Base-by-base conservation (phyloP, 2,329 filamentous ascomycete species). In the Fusarium guadeloupense region DNA sequence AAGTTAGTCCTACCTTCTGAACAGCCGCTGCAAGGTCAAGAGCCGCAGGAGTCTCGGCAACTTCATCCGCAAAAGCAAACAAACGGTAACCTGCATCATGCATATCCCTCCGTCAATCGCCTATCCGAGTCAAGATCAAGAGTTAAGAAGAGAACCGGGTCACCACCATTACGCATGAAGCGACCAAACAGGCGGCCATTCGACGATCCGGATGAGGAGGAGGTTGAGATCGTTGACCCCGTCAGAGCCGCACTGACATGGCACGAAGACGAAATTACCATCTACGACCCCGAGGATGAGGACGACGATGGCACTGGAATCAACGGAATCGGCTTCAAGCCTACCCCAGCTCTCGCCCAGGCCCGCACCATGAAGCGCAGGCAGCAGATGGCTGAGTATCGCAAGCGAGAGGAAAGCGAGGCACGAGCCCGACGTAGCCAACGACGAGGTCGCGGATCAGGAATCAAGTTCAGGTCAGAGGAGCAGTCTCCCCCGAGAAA, bases 231-330 rank as follows among this genome's bases (percentile, higher is more conserved):
- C 23, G 74, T 79, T 46, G 84, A 86, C 49, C 83, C 84, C 0
- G 69, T 86, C 9, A 80, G 85, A 30, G 85, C 85, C 7, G 81
- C 85, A 4, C 76, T 89, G 46, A 89, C 87, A 2, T 89, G 87
- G 87, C 85, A 86, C 66, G 85, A 88, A 62, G 83, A 89, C 64
- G 87, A 89, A 69, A 89, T 89, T 57, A 89, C 87, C 2, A 79
- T 88, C 23, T 87, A 89, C 71, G 83, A 88, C 64, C 84, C 85
- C 1, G 78, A 85, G 34, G 87, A 89, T 68, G 80, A 83, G 59
- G 86, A 89, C 60, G 87, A 89, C 67, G 87, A 89, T 68, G 87
- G 87, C 44, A 84, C 83, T 4, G 87, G 87, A 19, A 85, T 89
- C 68, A 89, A 89, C 70, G 87, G 87, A 6, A 85, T 89, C 56